A percentile compares a stretch with the other conserved stretches of the same genome.
Evolutionary conservation across 2,329 filamentous ascomycete genomes (phyloP).

Genomic region (Calonectria hongkongensis): DNA sequence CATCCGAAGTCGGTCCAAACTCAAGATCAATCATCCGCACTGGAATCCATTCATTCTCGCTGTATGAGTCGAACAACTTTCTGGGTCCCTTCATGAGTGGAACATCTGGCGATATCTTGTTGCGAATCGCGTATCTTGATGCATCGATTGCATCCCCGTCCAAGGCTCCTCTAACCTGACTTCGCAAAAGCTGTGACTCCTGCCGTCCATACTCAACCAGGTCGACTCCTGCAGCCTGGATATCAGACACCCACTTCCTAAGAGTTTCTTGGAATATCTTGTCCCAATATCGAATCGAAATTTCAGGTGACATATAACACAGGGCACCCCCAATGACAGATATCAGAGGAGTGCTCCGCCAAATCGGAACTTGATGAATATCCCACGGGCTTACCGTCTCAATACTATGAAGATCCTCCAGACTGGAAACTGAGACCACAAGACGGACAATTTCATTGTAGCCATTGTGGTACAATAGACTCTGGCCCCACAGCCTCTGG

Average conservation of each 20-base stretch:
- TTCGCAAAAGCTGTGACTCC: constrained; percentile 33
- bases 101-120: constrained; percentile 1
- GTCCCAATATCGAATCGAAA: constrained; percentile 47
- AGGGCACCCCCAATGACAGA: constrained; percentile 54
- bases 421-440: neutral
- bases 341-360: constrained; percentile 49
- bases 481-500: neutral
- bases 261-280: constrained; percentile 40
- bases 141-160: constrained; percentile 44
- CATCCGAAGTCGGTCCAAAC: constrained; percentile 20
- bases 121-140: constrained; percentile 34
- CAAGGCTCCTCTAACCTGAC: constrained; percentile 37
- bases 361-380: constrained; percentile 45
- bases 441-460: constrained; percentile 38
- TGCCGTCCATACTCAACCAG: constrained; percentile 49
- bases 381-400: constrained; percentile 51
- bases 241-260: constrained; percentile 42
- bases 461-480: constrained; percentile 1
- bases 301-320: constrained; percentile 48
- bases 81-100: neutral
- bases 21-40: constrained; percentile 49
- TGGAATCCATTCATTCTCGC: constrained; percentile 48
- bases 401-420: constrained; percentile 39
- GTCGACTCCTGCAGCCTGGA: constrained; percentile 46
- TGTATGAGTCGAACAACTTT: neutral